These are phyloP conservation scores for Oehlia diaphana DNA, from an alignment of 192 early-diverging fungal species.

Conservation along the genomic window DNA sequence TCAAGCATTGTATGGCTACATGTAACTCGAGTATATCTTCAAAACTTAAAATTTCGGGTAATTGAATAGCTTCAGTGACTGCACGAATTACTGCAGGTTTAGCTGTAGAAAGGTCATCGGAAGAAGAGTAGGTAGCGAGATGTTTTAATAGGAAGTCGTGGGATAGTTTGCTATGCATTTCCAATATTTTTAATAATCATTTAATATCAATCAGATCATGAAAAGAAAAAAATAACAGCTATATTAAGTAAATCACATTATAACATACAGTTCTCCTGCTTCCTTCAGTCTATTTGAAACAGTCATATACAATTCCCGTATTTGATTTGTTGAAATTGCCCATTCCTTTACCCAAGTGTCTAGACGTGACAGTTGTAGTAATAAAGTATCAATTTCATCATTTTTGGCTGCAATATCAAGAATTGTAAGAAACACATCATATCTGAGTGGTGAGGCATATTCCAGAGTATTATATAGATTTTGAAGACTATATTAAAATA, in stretches of 20 bases:
- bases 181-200: background rate
- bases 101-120: conserved; percentile 40
- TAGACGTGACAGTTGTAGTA: conserved; percentile 62
- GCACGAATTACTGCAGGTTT: conserved; percentile 63
- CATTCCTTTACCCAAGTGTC: conserved; percentile 70
- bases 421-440: conserved; percentile 72
- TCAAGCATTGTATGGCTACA: conserved; percentile 65
- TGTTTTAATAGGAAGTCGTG: conserved; percentile 69
- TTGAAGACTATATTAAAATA: conserved; percentile 51
- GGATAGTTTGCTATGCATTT: conserved; percentile 33
- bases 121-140: conserved; percentile 56
- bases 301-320: conserved; percentile 60
- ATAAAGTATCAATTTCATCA: conserved; percentile 67
- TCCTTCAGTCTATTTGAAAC: conserved; percentile 64
- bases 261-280: conserved; percentile 58
- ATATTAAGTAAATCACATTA: background rate
- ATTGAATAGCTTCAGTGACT: conserved; percentile 64
- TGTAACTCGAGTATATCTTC: conserved; percentile 70
- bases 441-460: conserved; percentile 53
- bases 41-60: conserved; percentile 74
- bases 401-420: conserved; percentile 70
- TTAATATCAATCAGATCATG: background rate
- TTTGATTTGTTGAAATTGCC: conserved; percentile 59
- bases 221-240: background rate
- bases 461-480: conserved; percentile 87